These are phyloP conservation scores for Diplodia intermedia DNA, from an alignment of 2,329 filamentous ascomycete species.

Conservation along the genomic window DNA sequence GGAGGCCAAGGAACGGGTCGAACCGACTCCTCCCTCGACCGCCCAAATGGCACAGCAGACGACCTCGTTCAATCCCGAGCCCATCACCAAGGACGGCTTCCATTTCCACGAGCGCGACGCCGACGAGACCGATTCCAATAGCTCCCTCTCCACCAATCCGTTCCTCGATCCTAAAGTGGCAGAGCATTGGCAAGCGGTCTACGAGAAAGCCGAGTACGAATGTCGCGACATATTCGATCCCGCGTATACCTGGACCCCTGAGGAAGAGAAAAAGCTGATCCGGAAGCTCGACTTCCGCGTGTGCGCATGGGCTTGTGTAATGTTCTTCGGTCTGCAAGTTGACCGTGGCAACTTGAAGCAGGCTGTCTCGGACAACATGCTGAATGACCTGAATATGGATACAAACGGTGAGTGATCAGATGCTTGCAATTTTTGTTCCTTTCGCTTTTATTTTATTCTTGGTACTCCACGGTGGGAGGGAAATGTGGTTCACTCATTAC, in stretches of 20 bases:
- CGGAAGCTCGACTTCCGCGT: constrained; percentile 47
- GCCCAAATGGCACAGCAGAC: constrained; percentile 14
- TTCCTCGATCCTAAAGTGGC: constrained; percentile 40
- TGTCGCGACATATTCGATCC: constrained; percentile 58
- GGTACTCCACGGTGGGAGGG: no score
- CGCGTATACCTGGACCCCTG: constrained; percentile 54
- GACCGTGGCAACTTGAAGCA: constrained; percentile 58
- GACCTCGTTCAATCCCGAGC: constrained; percentile 20
- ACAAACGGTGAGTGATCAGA: constrained; percentile 26
- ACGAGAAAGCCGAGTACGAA: constrained; percentile 44
- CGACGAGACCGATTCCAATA: constrained; percentile 8
- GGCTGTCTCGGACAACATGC: constrained; percentile 46
- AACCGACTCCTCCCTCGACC: not conserved
- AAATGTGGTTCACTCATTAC: not conserved
- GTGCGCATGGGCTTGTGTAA: constrained; percentile 52
- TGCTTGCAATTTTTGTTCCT: no score
- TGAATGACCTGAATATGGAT: constrained; percentile 49
- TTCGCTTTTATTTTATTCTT: not conserved
- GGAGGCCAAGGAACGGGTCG: constrained; percentile 19
- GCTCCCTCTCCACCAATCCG: constrained; percentile 21
- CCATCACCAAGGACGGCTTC: constrained; percentile 23
- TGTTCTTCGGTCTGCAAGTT: constrained; percentile 58
- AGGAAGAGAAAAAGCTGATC: constrained; percentile 57
- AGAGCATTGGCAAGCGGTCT: constrained; percentile 40
- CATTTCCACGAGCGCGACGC: constrained; percentile 13